A percentile compares a stretch with the other conserved stretches of the same genome.
These are phyloP conservation scores for Penicillium crustosum DNA, from an alignment of 2,329 filamentous ascomycete species.

Conservation along the genomic window DNA sequence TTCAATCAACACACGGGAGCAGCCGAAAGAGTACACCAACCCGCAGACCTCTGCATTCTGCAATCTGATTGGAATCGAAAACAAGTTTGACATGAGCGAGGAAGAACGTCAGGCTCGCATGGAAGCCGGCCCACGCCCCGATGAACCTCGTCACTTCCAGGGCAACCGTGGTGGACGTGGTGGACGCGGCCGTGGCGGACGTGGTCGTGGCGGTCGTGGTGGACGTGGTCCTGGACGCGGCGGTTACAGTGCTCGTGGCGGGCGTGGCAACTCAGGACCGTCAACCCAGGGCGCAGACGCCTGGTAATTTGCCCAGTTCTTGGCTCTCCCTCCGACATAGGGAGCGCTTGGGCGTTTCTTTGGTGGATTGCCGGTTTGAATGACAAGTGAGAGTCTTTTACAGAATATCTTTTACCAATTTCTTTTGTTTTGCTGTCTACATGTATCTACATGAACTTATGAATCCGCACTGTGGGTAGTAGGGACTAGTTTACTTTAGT, in stretches of 20 bases:
- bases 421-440: not conserved
- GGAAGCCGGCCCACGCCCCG: conserved; percentile 56
- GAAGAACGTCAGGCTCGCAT: conserved; percentile 66
- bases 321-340: too few relatives aligned
- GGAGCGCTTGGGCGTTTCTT: not conserved
- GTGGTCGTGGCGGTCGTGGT: conserved; percentile 18
- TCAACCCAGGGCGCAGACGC: not conserved
- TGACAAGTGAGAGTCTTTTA: not conserved
- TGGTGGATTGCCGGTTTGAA: not conserved
- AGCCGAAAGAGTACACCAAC: conserved; percentile 79
- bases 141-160: not conserved
- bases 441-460: not conserved
- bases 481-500: not conserved
- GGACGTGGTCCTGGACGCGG: conserved; percentile 15
- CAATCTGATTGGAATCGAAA: conserved; percentile 70
- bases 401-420: not conserved
- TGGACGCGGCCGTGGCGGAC: conserved; percentile 14
- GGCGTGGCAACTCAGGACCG: not conserved
- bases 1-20: conserved; percentile 59
- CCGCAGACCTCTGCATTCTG: conserved; percentile 84
- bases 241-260: conserved; percentile 15
- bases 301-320: not conserved
- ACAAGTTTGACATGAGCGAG: conserved; percentile 71
- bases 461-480: not conserved
- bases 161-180: conserved; percentile 21